Base-by-base conservation (phyloP, 768 basidiomycete species). In the Tulasnella sp. region DNA sequence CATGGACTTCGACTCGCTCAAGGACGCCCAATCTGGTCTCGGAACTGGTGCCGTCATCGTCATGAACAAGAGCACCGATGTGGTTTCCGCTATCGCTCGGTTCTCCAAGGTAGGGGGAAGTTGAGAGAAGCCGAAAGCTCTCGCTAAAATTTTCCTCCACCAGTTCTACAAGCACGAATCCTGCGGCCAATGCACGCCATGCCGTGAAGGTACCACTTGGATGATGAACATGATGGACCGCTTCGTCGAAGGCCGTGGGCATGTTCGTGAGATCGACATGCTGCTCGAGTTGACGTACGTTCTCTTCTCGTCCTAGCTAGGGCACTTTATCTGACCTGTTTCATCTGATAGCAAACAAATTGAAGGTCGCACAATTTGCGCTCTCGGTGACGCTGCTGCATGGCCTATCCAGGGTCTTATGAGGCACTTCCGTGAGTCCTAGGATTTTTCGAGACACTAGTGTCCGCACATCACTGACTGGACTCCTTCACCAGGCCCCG, bases 151-250 rank as follows among this genome's bases (percentile, higher is more conserved):
- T 80, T n/a, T 23, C 18, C 35, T 71, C 67, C 40, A 7, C 48
- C 75, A 93, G 89, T 98, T 99, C 87, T 98, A 98, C 88, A 97
- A 98, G 85, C 97, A 98, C 85, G 97, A 99, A 83, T 97, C 95
- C 0, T 99, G 96, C 81, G 96, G 97, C 18, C 97, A 99, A 83
- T 98, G 96, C 82, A 96, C 95, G 15, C 95, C 96, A 4, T 97
- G 95, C 84, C 86, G 94, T 80, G 93, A 96, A 82, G 95, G 96
- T 48, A 99, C 97, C 2, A 98, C 95, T 0, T 99, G 97, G 97
- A 95, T 99, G 93, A 94, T 93, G 90, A 97, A 98, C 85, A 98
- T 99, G 95, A 99, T 99, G 97, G 89, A 95, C 83, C 91, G 97
- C 70, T 90, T 99, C 87, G 94, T 93, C 23, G 93, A 94, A 82